Conservation (phyloP, 257 asterid species). For the Primulina eburnea region DNA sequence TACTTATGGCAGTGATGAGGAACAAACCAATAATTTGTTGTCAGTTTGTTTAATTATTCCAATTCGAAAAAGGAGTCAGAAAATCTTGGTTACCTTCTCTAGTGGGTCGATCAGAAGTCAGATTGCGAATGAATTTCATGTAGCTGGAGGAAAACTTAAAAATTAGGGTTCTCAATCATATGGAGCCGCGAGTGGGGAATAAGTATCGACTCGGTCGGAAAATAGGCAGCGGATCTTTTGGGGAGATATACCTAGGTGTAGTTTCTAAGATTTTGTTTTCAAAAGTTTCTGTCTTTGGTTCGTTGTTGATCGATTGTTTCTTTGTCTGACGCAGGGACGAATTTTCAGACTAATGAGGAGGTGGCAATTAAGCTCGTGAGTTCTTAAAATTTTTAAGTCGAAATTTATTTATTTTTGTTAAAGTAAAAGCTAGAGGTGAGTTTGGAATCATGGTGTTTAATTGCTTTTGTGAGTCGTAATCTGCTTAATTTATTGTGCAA, state of each 20-base stretch:
- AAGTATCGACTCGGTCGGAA: conserved; percentile 61
- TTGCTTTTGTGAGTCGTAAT: background rate
- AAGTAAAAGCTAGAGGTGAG: background rate
- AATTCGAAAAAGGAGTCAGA: background rate
- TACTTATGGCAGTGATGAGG: background rate
- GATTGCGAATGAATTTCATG: background rate
- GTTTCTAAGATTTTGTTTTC: conserved; percentile 7
- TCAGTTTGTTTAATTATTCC: background rate
- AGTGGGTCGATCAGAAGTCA: background rate
- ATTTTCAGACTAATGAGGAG: conserved; percentile 69
- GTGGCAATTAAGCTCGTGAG: conserved; percentile 67
- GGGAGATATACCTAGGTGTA: conserved; percentile 59
- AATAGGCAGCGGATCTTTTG: conserved; percentile 73
- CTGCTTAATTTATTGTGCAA: background rate
- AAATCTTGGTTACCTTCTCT: background rate
- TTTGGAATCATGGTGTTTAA: background rate
- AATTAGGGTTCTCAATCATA: background rate
- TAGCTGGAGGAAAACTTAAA: background rate
- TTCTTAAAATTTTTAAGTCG: background rate
- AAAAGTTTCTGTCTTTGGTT: background rate
- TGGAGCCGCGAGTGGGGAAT: conserved; percentile 74
- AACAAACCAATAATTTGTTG: background rate
- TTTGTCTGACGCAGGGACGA: conserved; percentile 42
- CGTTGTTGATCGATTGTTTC: background rate
- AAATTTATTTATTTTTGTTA: background rate